phyloP scores from a whole-genome alignment of 1,284 basidiomycete species.

The Exobasidium rhododendri region DNA sequence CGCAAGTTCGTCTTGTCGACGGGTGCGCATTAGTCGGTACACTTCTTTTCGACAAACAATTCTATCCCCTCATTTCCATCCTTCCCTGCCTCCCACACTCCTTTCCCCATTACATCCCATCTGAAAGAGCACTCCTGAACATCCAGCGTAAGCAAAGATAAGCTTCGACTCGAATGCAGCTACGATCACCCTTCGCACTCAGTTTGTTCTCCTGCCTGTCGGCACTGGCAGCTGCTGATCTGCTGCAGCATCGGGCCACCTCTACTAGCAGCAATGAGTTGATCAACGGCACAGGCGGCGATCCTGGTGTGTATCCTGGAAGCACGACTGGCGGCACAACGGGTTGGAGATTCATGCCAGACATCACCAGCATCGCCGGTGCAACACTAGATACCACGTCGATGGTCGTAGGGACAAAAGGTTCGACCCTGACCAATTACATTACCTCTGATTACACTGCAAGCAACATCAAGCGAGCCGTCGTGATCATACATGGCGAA shows the following conservation, averaged over 20 bases:
- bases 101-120: too few relatives aligned
- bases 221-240: not conserved
- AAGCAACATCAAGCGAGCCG: constrained; percentile 11
- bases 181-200: too few relatives aligned
- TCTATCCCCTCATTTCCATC: too few relatives aligned
- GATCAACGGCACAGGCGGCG: constrained; percentile 7
- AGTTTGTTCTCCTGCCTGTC: not conserved
- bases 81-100: too few relatives aligned
- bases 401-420: constrained; percentile 26
- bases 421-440: constrained; percentile 31
- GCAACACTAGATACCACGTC: constrained; percentile 39
- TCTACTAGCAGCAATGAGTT: too few relatives aligned
- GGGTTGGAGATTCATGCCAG: constrained; percentile 33
- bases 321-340: constrained; percentile 19
- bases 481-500: constrained; percentile 15
- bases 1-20: too few relatives aligned
- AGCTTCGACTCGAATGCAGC: too few relatives aligned
- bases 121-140: too few relatives aligned
- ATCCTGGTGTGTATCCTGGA: constrained; percentile 36
- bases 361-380: constrained; percentile 21
- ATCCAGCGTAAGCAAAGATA: too few relatives aligned
- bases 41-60: too few relatives aligned
- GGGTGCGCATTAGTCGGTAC: too few relatives aligned
- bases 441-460: constrained; percentile 23
- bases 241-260: not conserved